Base-by-base conservation (phyloP, 768 basidiomycete genomes). In the Botryobasidium botryosum region DNA sequence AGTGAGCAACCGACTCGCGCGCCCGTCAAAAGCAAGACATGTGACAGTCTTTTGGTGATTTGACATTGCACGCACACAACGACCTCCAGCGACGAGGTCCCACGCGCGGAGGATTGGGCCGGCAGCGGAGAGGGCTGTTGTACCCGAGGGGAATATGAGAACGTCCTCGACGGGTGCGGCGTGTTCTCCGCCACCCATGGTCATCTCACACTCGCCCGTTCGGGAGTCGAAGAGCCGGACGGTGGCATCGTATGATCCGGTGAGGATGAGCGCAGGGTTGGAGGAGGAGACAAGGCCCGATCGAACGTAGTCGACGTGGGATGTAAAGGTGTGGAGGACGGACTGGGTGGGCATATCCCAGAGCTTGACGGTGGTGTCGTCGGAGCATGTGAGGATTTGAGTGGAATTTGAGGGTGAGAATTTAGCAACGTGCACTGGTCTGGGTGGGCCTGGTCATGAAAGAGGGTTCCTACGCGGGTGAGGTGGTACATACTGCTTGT, bases 21-120 rank as follows among this genome's bases (percentile, higher is more conserved):
- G 70, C 25, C 79, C 56, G 57, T 87, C 79, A 60, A 91, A 87
- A 1, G 86, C 66, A 35, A 94, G 68, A 13, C 86, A 72, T 0
- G 92, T 97, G 45, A 99, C 74, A 2, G 94, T 90, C 65, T 99
- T 99, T 63, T 97, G 92, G 58, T 99, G 94, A 64, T 97, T 97
- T 28, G 88, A 92, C 50, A 97, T 58, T 7, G 94, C 92, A 38
- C 83, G 74, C 3, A 82, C 70, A 61, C 92, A 96, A 35, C 79
- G 75, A 12, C 85, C 87, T 10, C 87, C 87, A 0, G 84, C 82
- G 17, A 91, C 78, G 41, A 99, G 64, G 61, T 99, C 94, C 91
- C 94, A 99, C 3, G 87, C 77, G 18, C 88, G 75, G 42, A 97
- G 64, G 48, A 97, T 91, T 1, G 92, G 85, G 0, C 92, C 94